These are phyloP conservation scores for Candida endomychidarum DNA, from an alignment of 805 yeast species.

Conservation along the genomic window DNA sequence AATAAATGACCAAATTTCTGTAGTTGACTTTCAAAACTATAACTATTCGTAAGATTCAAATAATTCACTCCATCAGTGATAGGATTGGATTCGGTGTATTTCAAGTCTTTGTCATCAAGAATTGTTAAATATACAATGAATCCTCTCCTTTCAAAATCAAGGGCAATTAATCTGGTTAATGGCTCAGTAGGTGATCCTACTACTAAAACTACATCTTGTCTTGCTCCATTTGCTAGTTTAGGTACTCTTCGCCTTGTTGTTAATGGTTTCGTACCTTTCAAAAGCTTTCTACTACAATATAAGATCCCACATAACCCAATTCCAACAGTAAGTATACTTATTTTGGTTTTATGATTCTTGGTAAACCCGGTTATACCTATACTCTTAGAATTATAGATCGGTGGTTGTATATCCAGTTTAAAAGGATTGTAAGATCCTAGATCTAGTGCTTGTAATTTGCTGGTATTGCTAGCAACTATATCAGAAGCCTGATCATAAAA, in stretches of 20 bases:
- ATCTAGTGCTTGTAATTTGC: constrained; percentile 19
- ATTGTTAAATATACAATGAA: constrained; percentile 78
- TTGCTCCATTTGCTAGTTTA: constrained; percentile 64
- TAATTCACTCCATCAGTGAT: constrained; percentile 70
- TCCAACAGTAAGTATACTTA: constrained; percentile 25
- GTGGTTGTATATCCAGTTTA: background rate
- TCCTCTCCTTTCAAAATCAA: constrained; percentile 76
- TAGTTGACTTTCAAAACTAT: constrained; percentile 48
- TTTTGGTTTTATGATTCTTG: constrained; percentile 9
- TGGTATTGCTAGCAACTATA: constrained; percentile 24
- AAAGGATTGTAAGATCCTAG: constrained; percentile 14
- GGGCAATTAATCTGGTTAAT: constrained; percentile 63
- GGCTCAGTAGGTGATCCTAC: constrained; percentile 80
- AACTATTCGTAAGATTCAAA: constrained; percentile 51
- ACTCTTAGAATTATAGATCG: background rate
- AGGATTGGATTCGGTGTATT: constrained; percentile 52
- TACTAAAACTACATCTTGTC: constrained; percentile 71
- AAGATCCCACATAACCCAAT: constrained; percentile 20
- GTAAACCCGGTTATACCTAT: constrained; percentile 1
- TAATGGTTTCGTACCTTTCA: background rate
- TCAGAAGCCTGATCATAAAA: constrained; percentile 22
- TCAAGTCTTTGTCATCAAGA: constrained; percentile 57
- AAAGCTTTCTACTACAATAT: background rate
- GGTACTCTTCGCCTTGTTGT: constrained; percentile 52
- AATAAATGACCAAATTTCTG: constrained; percentile 49